phyloP scores from a whole-genome alignment of 805 yeast genomes.

The Barnettozyma vustinii region DNA sequence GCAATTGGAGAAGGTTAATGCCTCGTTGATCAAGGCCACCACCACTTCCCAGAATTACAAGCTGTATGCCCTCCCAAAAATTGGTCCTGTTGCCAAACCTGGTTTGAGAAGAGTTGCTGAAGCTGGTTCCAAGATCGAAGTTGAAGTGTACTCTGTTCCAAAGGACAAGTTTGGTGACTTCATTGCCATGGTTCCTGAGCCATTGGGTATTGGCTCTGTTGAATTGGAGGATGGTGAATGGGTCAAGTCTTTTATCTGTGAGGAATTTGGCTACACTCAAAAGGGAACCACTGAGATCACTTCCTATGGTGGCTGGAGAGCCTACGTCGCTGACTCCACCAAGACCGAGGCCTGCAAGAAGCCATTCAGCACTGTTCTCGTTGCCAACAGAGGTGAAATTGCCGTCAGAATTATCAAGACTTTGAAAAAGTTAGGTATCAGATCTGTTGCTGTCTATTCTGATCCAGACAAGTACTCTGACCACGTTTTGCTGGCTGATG shows the following conservation, averaged over 20 bases:
- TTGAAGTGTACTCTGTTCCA: slow-evolving; percentile 86
- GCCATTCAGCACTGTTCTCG: slow-evolving; percentile 80
- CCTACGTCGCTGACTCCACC: slow-evolving; percentile 41
- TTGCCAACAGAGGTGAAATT: slow-evolving; percentile 96
- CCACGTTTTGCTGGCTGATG: slow-evolving; percentile 82
- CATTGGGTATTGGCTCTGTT: slow-evolving; percentile 91
- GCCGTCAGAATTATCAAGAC: slow-evolving; percentile 93
- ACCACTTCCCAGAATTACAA: slow-evolving; percentile 67
- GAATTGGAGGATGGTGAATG: slow-evolving; percentile 75
- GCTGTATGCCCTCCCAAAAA: slow-evolving; percentile 75
- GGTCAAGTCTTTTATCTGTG: slow-evolving; percentile 94
- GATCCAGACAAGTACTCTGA: slow-evolving; percentile 85
- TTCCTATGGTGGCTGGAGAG: slow-evolving; percentile 83
- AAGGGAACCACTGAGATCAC: slow-evolving; percentile 78
- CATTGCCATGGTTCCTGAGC: slow-evolving; percentile 86
- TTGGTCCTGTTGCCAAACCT: slow-evolving; percentile 83
- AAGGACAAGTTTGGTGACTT: slow-evolving; percentile 73
- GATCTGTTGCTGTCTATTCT: slow-evolving; percentile 83
- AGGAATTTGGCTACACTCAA: slow-evolving; percentile 74
- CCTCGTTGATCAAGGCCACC: slow-evolving; percentile 60
- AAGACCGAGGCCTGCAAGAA: slow-evolving; percentile 28
- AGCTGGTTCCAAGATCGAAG: slow-evolving; percentile 53
- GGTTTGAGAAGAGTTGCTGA: slow-evolving; percentile 62
- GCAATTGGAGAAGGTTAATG: slow-evolving; percentile 85
- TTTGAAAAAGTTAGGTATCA: slow-evolving; percentile 70